Conservation (phyloP, 305 asterid genomes). For the Rubia peregrina region DNA sequence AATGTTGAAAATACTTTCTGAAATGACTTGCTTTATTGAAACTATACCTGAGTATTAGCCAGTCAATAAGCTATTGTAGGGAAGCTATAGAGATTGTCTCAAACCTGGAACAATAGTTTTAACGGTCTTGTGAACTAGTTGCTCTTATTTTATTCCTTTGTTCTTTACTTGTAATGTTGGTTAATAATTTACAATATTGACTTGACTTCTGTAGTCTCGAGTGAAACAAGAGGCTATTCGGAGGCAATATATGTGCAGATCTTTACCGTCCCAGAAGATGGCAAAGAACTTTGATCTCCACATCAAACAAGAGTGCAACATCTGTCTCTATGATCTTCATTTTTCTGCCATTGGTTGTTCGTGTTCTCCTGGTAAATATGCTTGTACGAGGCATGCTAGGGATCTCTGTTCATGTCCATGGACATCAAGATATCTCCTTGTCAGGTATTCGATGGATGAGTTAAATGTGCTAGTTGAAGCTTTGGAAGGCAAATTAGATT, state of each 20-base stretch:
- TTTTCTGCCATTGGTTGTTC: constrained; percentile 56
- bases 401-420: constrained; percentile 56
- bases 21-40: background rate
- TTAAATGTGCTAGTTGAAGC: constrained; percentile 57
- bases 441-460: constrained; percentile 38
- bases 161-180: background rate
- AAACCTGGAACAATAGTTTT: background rate
- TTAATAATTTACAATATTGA: background rate
- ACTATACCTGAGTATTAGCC: background rate
- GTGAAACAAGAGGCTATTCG: constrained; percentile 37
- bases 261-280: constrained; percentile 27
- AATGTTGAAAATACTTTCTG: background rate
- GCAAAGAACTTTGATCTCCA: constrained; percentile 30
- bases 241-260: constrained; percentile 47
- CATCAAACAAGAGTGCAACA: constrained; percentile 50
- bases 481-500: constrained; percentile 46
- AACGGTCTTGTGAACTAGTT: background rate
- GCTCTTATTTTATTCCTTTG: background rate
- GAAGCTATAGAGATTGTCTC: background rate
- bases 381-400: constrained; percentile 57
- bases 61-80: background rate
- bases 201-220: constrained; percentile 40
- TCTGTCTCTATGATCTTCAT: constrained; percentile 61
- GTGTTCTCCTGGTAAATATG: constrained; percentile 53
- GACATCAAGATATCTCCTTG: constrained; percentile 35